These are phyloP conservation scores for Drechslerella coelobrocha DNA, from an alignment of 2,329 filamentous ascomycete genomes.

Conservation along the genomic window DNA sequence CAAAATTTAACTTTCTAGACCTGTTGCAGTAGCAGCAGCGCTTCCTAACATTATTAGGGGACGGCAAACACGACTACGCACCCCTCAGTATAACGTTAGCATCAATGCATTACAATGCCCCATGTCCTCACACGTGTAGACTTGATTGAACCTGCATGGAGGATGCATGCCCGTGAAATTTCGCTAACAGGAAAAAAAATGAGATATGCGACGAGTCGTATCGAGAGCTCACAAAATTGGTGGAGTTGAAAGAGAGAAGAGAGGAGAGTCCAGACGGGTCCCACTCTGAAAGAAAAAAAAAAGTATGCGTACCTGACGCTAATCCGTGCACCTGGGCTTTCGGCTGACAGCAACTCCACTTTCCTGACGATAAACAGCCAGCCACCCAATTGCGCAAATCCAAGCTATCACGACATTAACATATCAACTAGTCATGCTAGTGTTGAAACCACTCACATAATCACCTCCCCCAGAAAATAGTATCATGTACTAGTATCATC, in stretches of 20 bases:
- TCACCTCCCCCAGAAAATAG: too few species aligned
- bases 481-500: too few species aligned
- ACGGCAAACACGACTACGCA: not conserved
- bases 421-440: not conserved
- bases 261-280: not conserved
- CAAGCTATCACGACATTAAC: conserved; percentile 7
- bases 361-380: not conserved
- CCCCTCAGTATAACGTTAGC: not conserved
- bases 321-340: conserved; percentile 1
- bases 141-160: not conserved
- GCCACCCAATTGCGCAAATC: conserved; percentile 9
- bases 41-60: not conserved
- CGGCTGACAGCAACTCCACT: conserved; percentile 2
- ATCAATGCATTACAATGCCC: not conserved
- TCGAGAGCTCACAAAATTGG: not conserved
- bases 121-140: not conserved
- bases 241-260: not conserved
- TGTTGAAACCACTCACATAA: too few species aligned
- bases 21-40: not conserved
- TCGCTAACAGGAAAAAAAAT: not conserved
- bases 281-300: not conserved
- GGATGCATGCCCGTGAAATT: not conserved
- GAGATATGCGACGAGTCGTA: not conserved
- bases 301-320: conserved; percentile 6
- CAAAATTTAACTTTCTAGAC: not conserved